Percentiles rank a stretch among this genome's conserved stretches.
Conservation (phyloP, 202 grass and related monocot genomes). For the Schoenoplectus triqueter region DNA sequence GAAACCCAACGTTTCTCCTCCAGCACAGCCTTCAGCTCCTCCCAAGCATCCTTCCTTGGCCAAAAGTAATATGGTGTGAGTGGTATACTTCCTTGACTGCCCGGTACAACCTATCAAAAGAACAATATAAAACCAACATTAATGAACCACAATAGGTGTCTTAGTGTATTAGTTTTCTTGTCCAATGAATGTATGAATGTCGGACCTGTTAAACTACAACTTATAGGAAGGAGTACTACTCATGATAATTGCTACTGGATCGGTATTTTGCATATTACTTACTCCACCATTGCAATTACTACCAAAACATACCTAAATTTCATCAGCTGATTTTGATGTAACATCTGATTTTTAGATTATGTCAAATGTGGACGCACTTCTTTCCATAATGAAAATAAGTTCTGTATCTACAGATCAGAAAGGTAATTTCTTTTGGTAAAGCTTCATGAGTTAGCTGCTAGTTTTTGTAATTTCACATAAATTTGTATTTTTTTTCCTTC, state of each 20-base stretch:
- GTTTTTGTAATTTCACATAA: neutral
- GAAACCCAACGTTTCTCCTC: slow-evolving; percentile 95
- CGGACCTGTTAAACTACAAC: too few relatives aligned
- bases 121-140: neutral
- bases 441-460: neutral
- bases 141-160: neutral
- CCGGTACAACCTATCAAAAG: slow-evolving; percentile 30
- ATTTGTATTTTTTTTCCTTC: neutral
- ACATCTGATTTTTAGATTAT: neutral
- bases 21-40: slow-evolving; percentile 81
- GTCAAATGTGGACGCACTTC: neutral
- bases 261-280: neutral
- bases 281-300: neutral
- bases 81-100: slow-evolving; percentile 62
- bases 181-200: neutral
- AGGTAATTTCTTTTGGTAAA: neutral
- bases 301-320: neutral
- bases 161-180: neutral
- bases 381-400: neutral
- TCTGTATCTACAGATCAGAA: neutral
- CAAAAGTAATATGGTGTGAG: slow-evolving; percentile 94
- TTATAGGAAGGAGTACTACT: neutral
- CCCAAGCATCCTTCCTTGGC: slow-evolving; percentile 90
- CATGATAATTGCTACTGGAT: neutral
- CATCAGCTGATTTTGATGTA: neutral